Evolutionary conservation across 805 yeast species (phyloP).

Genomic region (Kuraishia cidri): DNA sequence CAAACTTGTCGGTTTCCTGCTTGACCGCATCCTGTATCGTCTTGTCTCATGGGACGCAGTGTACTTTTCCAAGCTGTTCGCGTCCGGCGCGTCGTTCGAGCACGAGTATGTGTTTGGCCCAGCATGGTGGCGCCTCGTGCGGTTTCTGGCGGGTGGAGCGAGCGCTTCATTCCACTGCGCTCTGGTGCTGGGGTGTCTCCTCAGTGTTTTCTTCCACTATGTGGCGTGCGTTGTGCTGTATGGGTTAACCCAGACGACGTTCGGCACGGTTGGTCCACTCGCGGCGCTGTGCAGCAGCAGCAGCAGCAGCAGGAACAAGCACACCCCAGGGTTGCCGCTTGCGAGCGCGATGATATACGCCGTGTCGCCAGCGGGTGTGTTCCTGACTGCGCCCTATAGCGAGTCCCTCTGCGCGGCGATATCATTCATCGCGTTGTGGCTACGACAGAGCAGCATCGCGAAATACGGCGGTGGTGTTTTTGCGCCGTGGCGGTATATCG

Average conservation of each 20-base stretch:
- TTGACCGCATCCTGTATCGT: constrained; percentile 29
- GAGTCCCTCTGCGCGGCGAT: constrained; percentile 64
- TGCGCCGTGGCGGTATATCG: constrained; percentile 16
- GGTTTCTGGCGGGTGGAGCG: constrained; percentile 4
- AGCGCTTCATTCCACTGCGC: too few species aligned
- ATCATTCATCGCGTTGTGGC: constrained; percentile 44
- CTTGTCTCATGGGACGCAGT: constrained; percentile 83
- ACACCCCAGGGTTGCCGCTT: constrained; percentile 7
- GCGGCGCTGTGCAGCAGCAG: too few species aligned
- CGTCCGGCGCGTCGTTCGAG: constrained; percentile 50
- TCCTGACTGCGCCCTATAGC: constrained; percentile 64
- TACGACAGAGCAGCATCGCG: constrained; percentile 29
- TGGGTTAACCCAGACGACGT: constrained; percentile 28
- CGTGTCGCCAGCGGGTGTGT: constrained; percentile 76
- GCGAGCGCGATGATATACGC: constrained; percentile 37
- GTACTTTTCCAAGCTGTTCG: constrained; percentile 54
- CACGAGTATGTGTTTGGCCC: constrained; percentile 89
- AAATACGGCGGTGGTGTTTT: neutral
- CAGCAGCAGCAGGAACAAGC: neutral
- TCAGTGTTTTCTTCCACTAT: constrained; percentile 47
- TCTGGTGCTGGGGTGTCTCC: constrained; percentile 33
- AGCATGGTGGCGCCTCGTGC: constrained; percentile 51
- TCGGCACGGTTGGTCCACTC: constrained; percentile 2
- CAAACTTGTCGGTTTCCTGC: constrained; percentile 2
- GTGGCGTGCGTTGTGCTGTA: constrained; percentile 39